These are phyloP conservation scores for Entrophospora sp. DNA, from an alignment of 192 early-diverging fungal genomes.

Conservation along the genomic window DNA sequence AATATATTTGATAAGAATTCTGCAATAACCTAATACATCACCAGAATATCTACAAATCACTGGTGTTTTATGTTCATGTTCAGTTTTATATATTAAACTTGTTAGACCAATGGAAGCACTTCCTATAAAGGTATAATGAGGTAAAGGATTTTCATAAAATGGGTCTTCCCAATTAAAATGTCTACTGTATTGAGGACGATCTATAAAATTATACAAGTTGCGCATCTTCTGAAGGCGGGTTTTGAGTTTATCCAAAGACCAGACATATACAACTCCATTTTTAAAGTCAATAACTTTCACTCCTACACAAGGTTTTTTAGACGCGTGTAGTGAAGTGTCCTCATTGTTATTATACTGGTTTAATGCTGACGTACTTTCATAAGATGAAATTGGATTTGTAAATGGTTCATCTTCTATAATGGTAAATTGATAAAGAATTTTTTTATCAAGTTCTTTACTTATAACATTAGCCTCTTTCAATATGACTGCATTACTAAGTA, in stretches of 20 bases:
- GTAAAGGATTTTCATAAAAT: constrained; percentile 48
- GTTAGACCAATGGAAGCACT: constrained; percentile 35
- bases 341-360: constrained; percentile 43
- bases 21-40: constrained; percentile 28
- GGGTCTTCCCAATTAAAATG: constrained; percentile 51
- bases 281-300: constrained; percentile 47
- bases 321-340: constrained; percentile 31
- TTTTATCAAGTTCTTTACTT: constrained; percentile 69
- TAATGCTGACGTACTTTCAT: constrained; percentile 40
- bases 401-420: constrained; percentile 56
- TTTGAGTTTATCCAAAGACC: constrained; percentile 54
- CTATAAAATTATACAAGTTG: constrained; percentile 49
- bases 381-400: constrained; percentile 40
- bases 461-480: constrained; percentile 91
- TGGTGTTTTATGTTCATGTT: constrained; percentile 34
- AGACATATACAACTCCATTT: constrained; percentile 47
- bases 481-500: constrained; percentile 57
- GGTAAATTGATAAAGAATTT: constrained; percentile 77
- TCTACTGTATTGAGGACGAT: constrained; percentile 46
- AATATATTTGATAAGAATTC: constrained; percentile 35
- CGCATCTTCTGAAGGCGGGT: constrained; percentile 62
- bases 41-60: constrained; percentile 42
- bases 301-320: constrained; percentile 43
- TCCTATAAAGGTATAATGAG: constrained; percentile 46
- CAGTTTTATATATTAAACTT: constrained; percentile 34